A percentile compares a stretch with the other conserved stretches of the same genome.
Conservation (phyloP, 2,329 filamentous ascomycete genomes). For the Alternaria sp. region DNA sequence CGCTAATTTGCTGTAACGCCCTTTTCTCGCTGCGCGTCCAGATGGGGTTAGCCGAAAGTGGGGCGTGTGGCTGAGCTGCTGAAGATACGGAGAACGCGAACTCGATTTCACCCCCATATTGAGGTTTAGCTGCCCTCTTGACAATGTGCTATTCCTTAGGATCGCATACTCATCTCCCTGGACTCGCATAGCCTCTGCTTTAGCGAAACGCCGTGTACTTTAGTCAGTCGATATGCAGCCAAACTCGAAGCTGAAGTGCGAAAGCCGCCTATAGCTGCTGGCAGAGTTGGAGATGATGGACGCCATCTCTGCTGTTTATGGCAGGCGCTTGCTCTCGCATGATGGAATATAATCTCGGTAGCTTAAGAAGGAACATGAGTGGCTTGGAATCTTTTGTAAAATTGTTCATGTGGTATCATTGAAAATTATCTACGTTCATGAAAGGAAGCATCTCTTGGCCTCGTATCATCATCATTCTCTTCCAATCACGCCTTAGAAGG, state of each 20-base stretch:
- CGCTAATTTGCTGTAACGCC: constrained; percentile 21
- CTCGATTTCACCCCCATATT: not conserved
- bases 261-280: too few species aligned
- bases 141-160: not conserved
- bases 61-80: constrained; percentile 12
- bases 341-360: not conserved
- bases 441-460: not conserved
- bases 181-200: not conserved
- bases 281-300: not conserved
- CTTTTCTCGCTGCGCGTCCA: constrained; percentile 6
- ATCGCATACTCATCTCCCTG: not conserved
- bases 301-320: too few species aligned
- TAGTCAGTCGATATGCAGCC: not conserved
- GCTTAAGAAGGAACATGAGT: not conserved
- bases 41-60: constrained; percentile 2
- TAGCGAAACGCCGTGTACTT: not conserved
- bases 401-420: not conserved
- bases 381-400: not conserved
- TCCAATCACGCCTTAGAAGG: constrained; percentile 60
- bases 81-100: constrained; percentile 3
- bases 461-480: not conserved
- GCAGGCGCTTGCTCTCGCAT: too few species aligned
- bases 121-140: not conserved
- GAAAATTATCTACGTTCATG: not conserved
- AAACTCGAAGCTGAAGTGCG: not conserved